Conservation (phyloP, 345 rosid genomes). For the Geranium rotundifolium region DNA sequence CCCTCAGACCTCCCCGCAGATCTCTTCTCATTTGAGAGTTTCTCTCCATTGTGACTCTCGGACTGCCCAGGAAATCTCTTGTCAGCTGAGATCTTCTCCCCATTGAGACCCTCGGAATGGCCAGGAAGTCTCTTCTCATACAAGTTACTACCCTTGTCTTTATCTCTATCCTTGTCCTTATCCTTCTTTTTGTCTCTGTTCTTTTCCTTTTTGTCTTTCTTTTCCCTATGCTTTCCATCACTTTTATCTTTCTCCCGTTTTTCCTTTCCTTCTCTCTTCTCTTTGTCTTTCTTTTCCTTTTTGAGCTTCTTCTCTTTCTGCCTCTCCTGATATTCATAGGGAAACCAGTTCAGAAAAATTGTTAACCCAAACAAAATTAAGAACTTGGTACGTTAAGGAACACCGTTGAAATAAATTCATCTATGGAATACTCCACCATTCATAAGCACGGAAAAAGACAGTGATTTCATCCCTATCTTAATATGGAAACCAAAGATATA, state of each 20-base stretch:
- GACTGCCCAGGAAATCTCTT: slow-evolving; percentile 7
- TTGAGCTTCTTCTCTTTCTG: slow-evolving; percentile 40
- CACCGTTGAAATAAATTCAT: background rate
- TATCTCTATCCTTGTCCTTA: slow-evolving; percentile 17
- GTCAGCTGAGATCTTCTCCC: background rate
- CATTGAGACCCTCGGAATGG: background rate
- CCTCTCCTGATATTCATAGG: slow-evolving; percentile 30
- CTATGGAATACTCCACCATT: background rate
- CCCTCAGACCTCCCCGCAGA: background rate
- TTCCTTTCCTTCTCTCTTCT: slow-evolving; percentile 39
- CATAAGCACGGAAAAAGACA: too few species aligned
- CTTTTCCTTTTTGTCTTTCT: slow-evolving; percentile 39
- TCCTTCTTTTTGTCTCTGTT: slow-evolving; percentile 21
- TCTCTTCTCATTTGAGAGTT: background rate
- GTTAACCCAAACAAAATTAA: background rate
- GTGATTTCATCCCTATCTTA: too few species aligned
- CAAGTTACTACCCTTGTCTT: slow-evolving; percentile 21
- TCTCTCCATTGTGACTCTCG: slow-evolving; percentile 4
- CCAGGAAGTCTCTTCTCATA: slow-evolving; percentile 20
- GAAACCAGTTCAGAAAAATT: slow-evolving; percentile 3
- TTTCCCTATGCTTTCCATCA: slow-evolving; percentile 39
- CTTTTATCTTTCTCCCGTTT: slow-evolving; percentile 34
- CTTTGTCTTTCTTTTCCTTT: slow-evolving; percentile 40
- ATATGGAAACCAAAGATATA: too few species aligned
- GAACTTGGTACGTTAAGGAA: background rate